Conservation (phyloP, 768 basidiomycete genomes). For the Albatrellus ellisii region DNA sequence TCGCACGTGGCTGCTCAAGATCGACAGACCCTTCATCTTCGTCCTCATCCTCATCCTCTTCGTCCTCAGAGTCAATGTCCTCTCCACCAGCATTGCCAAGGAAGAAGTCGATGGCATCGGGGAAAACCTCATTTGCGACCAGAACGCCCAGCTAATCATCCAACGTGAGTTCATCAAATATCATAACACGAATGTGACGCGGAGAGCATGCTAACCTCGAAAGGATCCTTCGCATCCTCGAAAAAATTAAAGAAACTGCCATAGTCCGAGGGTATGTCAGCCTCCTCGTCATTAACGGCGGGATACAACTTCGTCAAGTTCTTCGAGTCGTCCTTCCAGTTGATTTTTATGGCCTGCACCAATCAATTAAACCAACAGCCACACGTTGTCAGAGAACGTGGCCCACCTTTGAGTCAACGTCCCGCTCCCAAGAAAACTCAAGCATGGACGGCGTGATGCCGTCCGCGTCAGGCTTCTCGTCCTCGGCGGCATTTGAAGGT, state of each 20-base stretch:
- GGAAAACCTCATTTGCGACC: slow-evolving; percentile 70
- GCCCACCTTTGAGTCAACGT: slow-evolving; percentile 54
- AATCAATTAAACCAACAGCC: slow-evolving; percentile 2
- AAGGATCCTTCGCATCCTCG: slow-evolving; percentile 48
- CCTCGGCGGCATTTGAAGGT: slow-evolving; percentile 35
- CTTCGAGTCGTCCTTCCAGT: slow-evolving; percentile 71
- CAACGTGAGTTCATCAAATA: slow-evolving; percentile 1
- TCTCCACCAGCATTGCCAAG: slow-evolving; percentile 49
- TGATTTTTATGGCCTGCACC: slow-evolving; percentile 50
- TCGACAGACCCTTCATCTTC: slow-evolving; percentile 82
- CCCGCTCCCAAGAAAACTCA: slow-evolving; percentile 68
- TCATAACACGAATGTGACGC: background rate
- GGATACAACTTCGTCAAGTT: slow-evolving; percentile 74
- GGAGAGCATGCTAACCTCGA: slow-evolving; percentile 39
- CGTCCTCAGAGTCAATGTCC: slow-evolving; percentile 52
- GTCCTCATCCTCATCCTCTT: slow-evolving; percentile 57
- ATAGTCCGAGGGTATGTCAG: slow-evolving; percentile 46
- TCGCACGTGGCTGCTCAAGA: slow-evolving; percentile 68
- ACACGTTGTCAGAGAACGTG: background rate
- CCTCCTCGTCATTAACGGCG: slow-evolving; percentile 46
- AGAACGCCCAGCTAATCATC: slow-evolving; percentile 47
- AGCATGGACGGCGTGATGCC: slow-evolving; percentile 71
- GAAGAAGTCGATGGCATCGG: slow-evolving; percentile 75
- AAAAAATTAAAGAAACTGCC: slow-evolving; percentile 90
- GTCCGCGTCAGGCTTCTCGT: slow-evolving; percentile 52